Evolutionary conservation across 2,329 filamentous ascomycete species (phyloP), one percentile per base, ranked within the genome.

Genomic region (Colletotrichum caudatum): DNA sequence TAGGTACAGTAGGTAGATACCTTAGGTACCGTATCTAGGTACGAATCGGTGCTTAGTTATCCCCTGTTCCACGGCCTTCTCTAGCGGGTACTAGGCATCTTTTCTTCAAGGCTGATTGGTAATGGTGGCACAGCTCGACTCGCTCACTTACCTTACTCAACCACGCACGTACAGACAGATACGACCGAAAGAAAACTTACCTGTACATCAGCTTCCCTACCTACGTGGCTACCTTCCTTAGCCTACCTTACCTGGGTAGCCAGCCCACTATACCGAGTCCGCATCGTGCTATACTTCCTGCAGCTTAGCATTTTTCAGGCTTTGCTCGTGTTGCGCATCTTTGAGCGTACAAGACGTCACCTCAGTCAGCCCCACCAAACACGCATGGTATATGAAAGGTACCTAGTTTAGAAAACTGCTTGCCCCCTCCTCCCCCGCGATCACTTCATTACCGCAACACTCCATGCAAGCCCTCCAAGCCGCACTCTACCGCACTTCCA

Each of bases 381-480:
- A 50, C 12, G 33, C 39, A 58, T 46, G n/a, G 33, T 63, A 71
- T 37, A 51, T 54, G 56, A 18, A 14, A 29, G 29, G 29, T 37
- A 37, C 35, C 35, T 37, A 39, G 14, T 41, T 12, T 57, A 64
- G 44, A 53, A 71, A 53, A 33, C 33, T n/a, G 46, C 51, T 39
- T 46, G 29, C 33, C 48, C 37, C 57, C 39, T 29, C 37, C 62
- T 51, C 65, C 53, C 48, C 61, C 61, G 26, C 57, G 56, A 66
- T 62, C 41, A 29, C 60, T n/a, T 29, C 46, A n/a, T 51, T 20
- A 33, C 46, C 56, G 14, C 62, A 50, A 61, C 41, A 57, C 57
- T 59, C 71, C 70, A 74, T 74, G 73, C 73, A 69, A 71, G 71
- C 71, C 39, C 64, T 72, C 26, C 73, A 70, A 53, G 62, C 71